Conservation (phyloP, 1,284 basidiomycete genomes). For the Papiliotrema nemorosa region DNA sequence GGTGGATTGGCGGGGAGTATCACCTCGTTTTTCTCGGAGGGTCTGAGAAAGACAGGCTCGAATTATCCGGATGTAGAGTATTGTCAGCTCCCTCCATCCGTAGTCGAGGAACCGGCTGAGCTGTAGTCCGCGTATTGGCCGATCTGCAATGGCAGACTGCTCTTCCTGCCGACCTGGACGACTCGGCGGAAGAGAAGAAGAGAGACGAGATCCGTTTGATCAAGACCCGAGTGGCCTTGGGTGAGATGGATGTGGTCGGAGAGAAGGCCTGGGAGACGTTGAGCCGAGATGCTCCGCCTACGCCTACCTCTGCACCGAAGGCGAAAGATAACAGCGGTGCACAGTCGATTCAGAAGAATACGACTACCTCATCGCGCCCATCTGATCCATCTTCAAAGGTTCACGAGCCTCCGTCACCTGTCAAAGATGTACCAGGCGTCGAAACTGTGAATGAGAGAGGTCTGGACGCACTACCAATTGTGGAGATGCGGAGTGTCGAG, state of each 20-base stretch:
- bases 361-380: too few relatives aligned
- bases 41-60: conserved; percentile 10
- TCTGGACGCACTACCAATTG: neutral
- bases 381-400: too few relatives aligned
- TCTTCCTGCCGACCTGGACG: conserved; percentile 12
- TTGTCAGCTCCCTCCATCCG: conserved; percentile 10
- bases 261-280: neutral
- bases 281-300: neutral
- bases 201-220: conserved; percentile 14
- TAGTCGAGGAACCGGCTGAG: neutral
- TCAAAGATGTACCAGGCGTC: too few relatives aligned
- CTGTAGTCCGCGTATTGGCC: conserved; percentile 16
- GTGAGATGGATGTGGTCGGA: conserved; percentile 19
- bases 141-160: conserved; percentile 14
- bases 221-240: conserved; percentile 20
- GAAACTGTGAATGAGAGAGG: too few relatives aligned
- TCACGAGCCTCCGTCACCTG: too few relatives aligned
- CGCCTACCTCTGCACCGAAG: neutral
- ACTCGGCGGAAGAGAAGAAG: conserved; percentile 7
- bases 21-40: conserved; percentile 14
- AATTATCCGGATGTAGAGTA: conserved; percentile 15
- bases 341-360: neutral
- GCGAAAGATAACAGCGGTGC: neutral
- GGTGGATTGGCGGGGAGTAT: conserved; percentile 10
- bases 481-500: too few relatives aligned